These are phyloP conservation scores for Musa acuminata DNA, from an alignment of 176 grass and related monocot genomes.

Conservation along the genomic window DNA sequence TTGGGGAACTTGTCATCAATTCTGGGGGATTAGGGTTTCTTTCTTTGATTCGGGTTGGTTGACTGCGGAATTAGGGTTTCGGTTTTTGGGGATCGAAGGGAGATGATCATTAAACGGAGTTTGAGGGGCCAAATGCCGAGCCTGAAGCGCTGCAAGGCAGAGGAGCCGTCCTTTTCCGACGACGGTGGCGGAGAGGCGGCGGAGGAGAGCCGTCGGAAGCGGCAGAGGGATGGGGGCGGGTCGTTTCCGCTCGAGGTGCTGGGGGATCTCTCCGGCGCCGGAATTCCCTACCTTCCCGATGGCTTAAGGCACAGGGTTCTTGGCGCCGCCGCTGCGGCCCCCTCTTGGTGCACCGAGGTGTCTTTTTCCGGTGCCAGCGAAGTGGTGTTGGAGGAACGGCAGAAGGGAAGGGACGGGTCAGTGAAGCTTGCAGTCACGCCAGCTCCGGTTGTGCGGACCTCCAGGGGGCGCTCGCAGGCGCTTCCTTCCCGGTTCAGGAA, in stretches of 20 bases:
- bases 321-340: not conserved
- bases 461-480: constrained; percentile 33
- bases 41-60: not conserved
- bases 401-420: constrained; percentile 6
- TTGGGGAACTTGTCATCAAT: not conserved
- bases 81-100: not conserved
- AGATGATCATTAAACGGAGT: constrained; percentile 36
- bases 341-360: constrained; percentile 9
- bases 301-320: not conserved
- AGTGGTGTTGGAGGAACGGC: not conserved
- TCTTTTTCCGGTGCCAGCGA: not conserved
- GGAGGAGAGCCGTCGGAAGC: constrained; percentile 11
- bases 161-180: constrained; percentile 22
- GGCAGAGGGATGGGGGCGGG: constrained; percentile 10
- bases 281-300: not conserved
- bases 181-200: constrained; percentile 13
- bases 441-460: constrained; percentile 28
- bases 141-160: constrained; percentile 39
- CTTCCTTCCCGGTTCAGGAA: constrained; percentile 54
- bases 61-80: constrained; percentile 19
- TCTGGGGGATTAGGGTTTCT: constrained; percentile 5
- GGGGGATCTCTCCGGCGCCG: constrained; percentile 1
- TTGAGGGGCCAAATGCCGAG: constrained; percentile 32
- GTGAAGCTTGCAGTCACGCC: not conserved
- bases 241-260: not conserved